Percentiles rank a stretch among this genome's conserved stretches.
phyloP scores from a whole-genome alignment of 129 eudicot species.

The Helianthus tuberosus region DNA sequence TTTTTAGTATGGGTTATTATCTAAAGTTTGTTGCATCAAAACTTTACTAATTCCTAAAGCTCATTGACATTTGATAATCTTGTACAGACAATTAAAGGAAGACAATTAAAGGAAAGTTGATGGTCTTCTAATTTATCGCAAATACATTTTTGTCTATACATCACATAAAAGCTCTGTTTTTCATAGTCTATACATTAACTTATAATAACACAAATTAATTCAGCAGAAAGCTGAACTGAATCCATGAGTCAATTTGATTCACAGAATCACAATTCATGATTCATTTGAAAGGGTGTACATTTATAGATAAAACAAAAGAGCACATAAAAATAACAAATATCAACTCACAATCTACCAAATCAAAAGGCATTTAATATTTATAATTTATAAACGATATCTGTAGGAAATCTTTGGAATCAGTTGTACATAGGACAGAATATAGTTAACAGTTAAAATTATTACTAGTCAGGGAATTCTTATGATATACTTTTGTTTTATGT shows the following conservation, averaged over 20 bases:
- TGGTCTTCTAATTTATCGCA: background rate
- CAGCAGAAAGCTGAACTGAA: background rate
- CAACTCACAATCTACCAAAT: conserved; percentile 9
- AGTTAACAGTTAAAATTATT: background rate
- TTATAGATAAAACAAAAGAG: background rate
- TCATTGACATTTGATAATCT: background rate
- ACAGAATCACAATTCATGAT: background rate
- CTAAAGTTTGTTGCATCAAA: conserved; percentile 1
- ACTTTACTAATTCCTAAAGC: background rate
- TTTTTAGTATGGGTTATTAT: background rate
- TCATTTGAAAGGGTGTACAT: background rate
- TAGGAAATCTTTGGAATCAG: conserved; percentile 6
- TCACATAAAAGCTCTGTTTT: background rate
- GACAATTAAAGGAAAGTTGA: background rate
- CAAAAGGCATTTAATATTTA: conserved; percentile 1
- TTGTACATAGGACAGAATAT: conserved; percentile 3
- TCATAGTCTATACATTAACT: background rate
- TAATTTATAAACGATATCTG: background rate
- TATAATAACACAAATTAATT: background rate
- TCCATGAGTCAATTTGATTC: background rate
- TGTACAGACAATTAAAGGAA: too few species aligned
- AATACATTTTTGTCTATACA: background rate
- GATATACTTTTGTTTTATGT: conserved; percentile 5
- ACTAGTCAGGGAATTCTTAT: conserved; percentile 7
- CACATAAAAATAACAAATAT: background rate